These are phyloP conservation scores for Periconia macrospinosa DNA, from an alignment of 2,329 filamentous ascomycete genomes.

Conservation along the genomic window DNA sequence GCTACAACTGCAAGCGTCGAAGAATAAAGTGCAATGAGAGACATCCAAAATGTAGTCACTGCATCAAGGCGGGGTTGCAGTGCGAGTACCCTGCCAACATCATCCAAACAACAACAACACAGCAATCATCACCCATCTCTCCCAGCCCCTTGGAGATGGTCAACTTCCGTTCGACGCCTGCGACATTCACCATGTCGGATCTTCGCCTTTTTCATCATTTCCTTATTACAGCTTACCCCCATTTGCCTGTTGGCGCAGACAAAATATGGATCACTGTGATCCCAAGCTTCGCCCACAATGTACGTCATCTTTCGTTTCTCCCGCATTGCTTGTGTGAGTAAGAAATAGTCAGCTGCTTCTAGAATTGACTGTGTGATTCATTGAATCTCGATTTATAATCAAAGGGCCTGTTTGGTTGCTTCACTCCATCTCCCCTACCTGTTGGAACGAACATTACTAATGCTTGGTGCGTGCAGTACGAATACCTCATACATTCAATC, in stretches of 20 bases:
- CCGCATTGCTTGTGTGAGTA: neutral
- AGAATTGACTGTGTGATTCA: too few relatives aligned
- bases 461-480: constrained; percentile 49
- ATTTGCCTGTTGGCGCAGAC: constrained; percentile 67
- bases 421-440: neutral
- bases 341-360: neutral
- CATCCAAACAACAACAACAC: constrained; percentile 28
- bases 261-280: constrained; percentile 68
- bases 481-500: constrained; percentile 72
- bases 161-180: constrained; percentile 35
- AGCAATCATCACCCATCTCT: constrained; percentile 18
- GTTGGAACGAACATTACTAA: constrained; percentile 10
- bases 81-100: constrained; percentile 63
- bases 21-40: constrained; percentile 72
- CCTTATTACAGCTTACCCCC: constrained; percentile 62
- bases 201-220: constrained; percentile 73
- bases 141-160: constrained; percentile 29
- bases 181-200: constrained; percentile 52
- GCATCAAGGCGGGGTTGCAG: constrained; percentile 62
- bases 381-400: too few relatives aligned
- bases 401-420: neutral
- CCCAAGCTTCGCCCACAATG: constrained; percentile 67
- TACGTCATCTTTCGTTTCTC: constrained; percentile 38
- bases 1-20: constrained; percentile 68
- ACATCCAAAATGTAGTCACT: constrained; percentile 65